phyloP scores from a whole-genome alignment of 345 rosid genomes.

The Cardamine occulta region DNA sequence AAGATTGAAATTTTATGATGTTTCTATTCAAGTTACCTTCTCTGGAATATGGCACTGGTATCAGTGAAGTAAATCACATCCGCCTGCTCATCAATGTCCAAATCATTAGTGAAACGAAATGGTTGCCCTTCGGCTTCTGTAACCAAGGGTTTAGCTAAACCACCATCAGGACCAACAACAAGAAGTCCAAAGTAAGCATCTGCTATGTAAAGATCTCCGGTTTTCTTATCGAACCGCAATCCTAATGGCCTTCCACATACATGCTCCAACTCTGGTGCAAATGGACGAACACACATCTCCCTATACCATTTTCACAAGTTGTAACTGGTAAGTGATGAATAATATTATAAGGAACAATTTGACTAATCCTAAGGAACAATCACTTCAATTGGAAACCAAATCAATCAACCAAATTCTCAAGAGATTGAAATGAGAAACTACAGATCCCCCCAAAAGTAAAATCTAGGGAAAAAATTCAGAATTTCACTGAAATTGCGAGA shows the following conservation, averaged over 20 bases:
- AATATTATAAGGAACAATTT: too few species aligned
- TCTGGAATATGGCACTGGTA: constrained; percentile 59
- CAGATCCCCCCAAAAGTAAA: background rate
- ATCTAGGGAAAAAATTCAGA: background rate
- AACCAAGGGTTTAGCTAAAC: constrained; percentile 58
- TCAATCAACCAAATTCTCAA: background rate
- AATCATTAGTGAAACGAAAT: constrained; percentile 66
- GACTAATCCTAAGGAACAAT: background rate
- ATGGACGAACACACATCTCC: constrained; percentile 63
- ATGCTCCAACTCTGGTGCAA: constrained; percentile 69
- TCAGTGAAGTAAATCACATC: constrained; percentile 77
- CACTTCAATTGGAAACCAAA: too few species aligned
- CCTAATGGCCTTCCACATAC: constrained; percentile 84
- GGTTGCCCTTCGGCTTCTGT: constrained; percentile 65
- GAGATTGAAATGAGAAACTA: background rate
- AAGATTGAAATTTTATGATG: background rate
- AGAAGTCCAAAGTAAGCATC: constrained; percentile 78
- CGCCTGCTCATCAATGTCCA: constrained; percentile 64
- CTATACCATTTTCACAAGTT: constrained; percentile 41
- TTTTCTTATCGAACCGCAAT: constrained; percentile 60
- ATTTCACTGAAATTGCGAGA: background rate
- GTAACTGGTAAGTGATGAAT: background rate
- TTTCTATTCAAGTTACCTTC: constrained; percentile 52
- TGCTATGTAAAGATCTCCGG: constrained; percentile 75
- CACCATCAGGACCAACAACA: constrained; percentile 69